Base-by-base conservation (phyloP, 768 basidiomycete species). In the Leccinum longicurvipes region DNA sequence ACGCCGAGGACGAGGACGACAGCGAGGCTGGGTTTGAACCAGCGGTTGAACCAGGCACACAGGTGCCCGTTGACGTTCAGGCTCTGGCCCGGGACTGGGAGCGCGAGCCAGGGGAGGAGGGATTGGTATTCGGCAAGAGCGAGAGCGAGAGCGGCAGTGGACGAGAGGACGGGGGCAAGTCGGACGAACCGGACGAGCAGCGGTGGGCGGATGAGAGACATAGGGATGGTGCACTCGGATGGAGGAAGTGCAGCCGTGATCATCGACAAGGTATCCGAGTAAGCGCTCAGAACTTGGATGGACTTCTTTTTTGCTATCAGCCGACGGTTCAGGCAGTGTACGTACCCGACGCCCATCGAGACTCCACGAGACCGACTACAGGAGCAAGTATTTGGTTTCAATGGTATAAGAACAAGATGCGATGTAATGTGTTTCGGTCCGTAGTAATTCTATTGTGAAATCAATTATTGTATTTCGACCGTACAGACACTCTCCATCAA, bases 81-180 rank as follows among this genome's bases (percentile, higher is more conserved):
- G 36, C 36, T 36, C 36, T 36, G 36, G 39, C 0, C n/a, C 5
- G 17, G 4, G 41, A 1, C 11, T 36, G 36, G 19, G 19, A 42
- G 3, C 1, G 5, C 3, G 12, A 42, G 3, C 41, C 19, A 42
- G 41, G 41, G 19, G 19, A 42, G 3, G 41, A 42, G 41, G 41
- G 3, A 21, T 21, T 21, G 41, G 19, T 12, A 42, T 31, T 58
- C 57, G 12, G 49, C 17, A 23, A 42, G 8, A 12, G 57, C 57
- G 32, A 50, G 9, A 46, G 53, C 46, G 28, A 46, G 31, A 14
- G 57, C 46, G 4, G 53, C 53, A 1, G 53, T 50, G 29, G 57
- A 53, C 8, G 57, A 50, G 11, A 58, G 24, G 8, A 58, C 54
- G 8, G 57, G 54, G 27, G 27, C 46, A 4, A 47, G n/a, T 2